Conservation (phyloP, 177 flowering plant genomes). For the Vitis hybrid region DNA sequence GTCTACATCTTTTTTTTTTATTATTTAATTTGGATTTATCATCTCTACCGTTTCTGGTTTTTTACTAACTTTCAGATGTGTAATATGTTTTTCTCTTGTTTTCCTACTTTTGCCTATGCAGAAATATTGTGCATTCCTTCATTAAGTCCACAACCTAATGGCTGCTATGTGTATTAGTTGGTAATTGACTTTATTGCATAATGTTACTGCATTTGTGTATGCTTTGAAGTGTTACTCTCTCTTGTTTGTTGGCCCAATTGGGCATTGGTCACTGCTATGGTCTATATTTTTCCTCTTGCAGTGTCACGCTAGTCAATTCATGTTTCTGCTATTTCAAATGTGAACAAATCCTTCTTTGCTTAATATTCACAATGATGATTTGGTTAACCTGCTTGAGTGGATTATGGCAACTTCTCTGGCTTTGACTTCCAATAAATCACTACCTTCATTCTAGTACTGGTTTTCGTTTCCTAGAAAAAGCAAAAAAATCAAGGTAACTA, state of each 20-base stretch:
- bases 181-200: not conserved
- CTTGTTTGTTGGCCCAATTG: not conserved
- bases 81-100: too few species aligned
- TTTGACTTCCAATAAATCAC: too few species aligned
- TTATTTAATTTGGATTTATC: not conserved
- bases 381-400: not conserved
- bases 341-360: not conserved
- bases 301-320: not conserved
- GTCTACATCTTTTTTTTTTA: not conserved
- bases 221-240: not conserved
- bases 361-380: not conserved
- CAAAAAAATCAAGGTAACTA: too few species aligned
- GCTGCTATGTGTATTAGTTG: not conserved
- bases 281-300: not conserved
- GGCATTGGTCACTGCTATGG: not conserved
- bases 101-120: too few species aligned
- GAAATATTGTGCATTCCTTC: too few species aligned
- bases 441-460: too few species aligned
- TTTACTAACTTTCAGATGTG: too few species aligned
- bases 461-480: too few species aligned
- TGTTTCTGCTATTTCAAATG: not conserved
- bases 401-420: not conserved
- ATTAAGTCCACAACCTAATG: not conserved
- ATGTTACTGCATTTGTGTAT: not conserved
- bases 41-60: not conserved